phyloP scores from a whole-genome alignment of 495 filamentous ascomycete genomes.

The Baudoinia panamericana region DNA sequence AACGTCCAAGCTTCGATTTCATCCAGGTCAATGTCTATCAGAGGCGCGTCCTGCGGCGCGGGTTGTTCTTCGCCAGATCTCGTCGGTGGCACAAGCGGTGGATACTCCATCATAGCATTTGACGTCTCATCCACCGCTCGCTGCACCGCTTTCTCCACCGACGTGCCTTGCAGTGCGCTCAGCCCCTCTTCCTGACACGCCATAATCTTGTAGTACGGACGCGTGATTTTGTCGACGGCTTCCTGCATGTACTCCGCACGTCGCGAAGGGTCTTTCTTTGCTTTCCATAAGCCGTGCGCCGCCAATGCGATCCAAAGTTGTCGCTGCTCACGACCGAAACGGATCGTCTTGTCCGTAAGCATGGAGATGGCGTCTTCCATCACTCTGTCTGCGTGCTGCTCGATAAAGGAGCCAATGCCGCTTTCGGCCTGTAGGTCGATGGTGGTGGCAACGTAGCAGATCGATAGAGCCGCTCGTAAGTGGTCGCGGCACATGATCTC shows the following conservation, averaged over 20 bases:
- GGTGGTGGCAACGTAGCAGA: constrained; percentile 13
- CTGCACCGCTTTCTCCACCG: not conserved
- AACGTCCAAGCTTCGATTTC: constrained; percentile 9
- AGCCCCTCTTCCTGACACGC: constrained; percentile 18
- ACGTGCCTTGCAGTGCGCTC: not conserved
- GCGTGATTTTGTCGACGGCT: constrained; percentile 18
- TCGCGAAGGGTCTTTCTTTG: constrained; percentile 7
- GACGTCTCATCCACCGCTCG: constrained; percentile 3
- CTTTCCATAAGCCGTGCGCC: constrained; percentile 9
- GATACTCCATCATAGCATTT: constrained; percentile 1
- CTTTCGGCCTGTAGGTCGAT: constrained; percentile 6
- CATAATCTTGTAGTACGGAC: constrained; percentile 21
- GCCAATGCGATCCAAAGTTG: constrained; percentile 17
- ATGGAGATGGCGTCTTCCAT: constrained; percentile 11
- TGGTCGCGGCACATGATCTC: constrained; percentile 13
- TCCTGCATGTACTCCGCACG: constrained; percentile 16
- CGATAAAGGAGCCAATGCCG: constrained; percentile 9
- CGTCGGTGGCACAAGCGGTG: not conserved
- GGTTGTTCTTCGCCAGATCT: not conserved
- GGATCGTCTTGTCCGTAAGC: constrained; percentile 11
- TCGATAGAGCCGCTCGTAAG: constrained; percentile 15
- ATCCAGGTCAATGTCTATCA: constrained; percentile 7
- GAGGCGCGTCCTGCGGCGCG: not conserved
- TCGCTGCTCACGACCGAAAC: constrained; percentile 12
- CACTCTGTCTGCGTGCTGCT: constrained; percentile 8